Evolutionary conservation across 148 eudicot species (phyloP).

Genomic region (Talinum fruticosum): DNA sequence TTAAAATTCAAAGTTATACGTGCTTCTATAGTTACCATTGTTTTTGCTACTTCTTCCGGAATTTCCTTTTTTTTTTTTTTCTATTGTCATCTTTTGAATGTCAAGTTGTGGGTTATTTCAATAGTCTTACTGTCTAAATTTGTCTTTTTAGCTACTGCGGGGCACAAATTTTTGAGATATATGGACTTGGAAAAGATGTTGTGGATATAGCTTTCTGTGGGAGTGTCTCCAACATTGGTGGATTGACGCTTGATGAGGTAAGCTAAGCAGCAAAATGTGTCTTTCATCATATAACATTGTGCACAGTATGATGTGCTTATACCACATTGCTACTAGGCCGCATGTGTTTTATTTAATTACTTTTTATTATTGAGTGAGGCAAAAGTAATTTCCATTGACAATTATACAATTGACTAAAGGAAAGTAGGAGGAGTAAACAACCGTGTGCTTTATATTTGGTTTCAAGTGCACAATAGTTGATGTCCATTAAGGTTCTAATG

Average conservation of each 20-base stretch:
- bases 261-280: neutral
- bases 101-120: neutral
- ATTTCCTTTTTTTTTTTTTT: constrained; percentile 5
- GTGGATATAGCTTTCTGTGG: constrained; percentile 90
- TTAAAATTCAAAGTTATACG: no score
- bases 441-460: neutral
- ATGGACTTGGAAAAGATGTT: constrained; percentile 85
- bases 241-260: constrained; percentile 98
- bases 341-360: neutral
- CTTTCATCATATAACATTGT: neutral
- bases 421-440: neutral
- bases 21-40: neutral
- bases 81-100: neutral
- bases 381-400: neutral
- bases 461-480: neutral
- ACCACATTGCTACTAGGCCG: neutral
- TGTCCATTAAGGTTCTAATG: neutral
- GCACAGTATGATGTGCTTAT: neutral
- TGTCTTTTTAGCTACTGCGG: constrained; percentile 76
- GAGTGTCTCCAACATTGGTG: constrained; percentile 86
- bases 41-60: constrained; percentile 5
- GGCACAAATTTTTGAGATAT: constrained; percentile 96
- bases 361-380: neutral
- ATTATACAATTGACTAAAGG: neutral
- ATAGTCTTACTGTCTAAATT: constrained; percentile 6